phyloP scores from a whole-genome alignment of 202 grass and related monocot genomes.

The Digitaria exilis region DNA sequence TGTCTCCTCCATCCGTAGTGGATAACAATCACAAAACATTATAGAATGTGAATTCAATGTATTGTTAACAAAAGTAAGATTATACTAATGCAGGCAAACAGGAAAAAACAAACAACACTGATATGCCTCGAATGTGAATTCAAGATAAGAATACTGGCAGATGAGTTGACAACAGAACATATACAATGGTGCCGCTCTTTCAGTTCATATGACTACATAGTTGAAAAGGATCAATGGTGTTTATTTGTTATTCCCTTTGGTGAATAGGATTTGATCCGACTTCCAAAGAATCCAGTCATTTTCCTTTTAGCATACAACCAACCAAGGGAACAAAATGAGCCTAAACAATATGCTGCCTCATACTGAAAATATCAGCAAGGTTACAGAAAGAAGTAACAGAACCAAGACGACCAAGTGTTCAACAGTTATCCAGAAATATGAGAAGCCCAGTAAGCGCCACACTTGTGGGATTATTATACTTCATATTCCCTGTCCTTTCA shows the following conservation, averaged over 20 bases:
- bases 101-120: background rate
- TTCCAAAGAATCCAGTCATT: background rate
- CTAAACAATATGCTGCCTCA: slow-evolving; percentile 23
- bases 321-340: background rate
- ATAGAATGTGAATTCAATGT: background rate
- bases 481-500: background rate
- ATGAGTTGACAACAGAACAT: slow-evolving; percentile 3
- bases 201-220: background rate
- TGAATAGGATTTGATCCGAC: background rate
- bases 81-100: slow-evolving; percentile 5
- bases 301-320: background rate
- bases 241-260: background rate
- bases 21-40: slow-evolving; percentile 19
- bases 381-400: slow-evolving; percentile 25
- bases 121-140: slow-evolving; percentile 4
- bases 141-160: slow-evolving; percentile 18
- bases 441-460: background rate
- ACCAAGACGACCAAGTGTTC: slow-evolving; percentile 12
- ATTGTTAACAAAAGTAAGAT: background rate
- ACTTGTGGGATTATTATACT: background rate
- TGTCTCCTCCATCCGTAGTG: background rate
- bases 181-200: background rate
- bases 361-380: slow-evolving; percentile 7
- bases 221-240: slow-evolving; percentile 11
- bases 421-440: background rate